Conservation (phyloP, 2,329 filamentous ascomycete species). For the Cordyceps cicadae region DNA sequence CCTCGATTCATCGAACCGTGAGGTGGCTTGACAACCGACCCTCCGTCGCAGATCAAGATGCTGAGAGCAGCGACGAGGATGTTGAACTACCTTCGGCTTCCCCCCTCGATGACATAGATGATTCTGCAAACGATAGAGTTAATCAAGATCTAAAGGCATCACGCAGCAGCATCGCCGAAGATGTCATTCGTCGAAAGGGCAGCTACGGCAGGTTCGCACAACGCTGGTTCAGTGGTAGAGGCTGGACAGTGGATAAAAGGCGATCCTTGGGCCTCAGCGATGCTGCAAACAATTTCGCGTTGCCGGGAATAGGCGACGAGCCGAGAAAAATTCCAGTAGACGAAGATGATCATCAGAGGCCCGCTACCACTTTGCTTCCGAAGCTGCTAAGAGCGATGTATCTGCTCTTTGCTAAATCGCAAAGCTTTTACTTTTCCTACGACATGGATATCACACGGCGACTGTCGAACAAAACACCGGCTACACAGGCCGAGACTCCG, state of each 20-base stretch:
- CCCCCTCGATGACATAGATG: slow-evolving; percentile 38
- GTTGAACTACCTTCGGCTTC: slow-evolving; percentile 24
- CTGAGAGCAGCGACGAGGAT: slow-evolving; percentile 42
- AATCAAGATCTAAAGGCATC: slow-evolving; percentile 26
- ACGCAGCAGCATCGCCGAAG: slow-evolving; percentile 66
- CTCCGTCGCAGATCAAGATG: slow-evolving; percentile 32
- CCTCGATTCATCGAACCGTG: slow-evolving; percentile 58
- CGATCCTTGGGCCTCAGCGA: slow-evolving; percentile 60
- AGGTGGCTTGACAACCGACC: slow-evolving; percentile 30
- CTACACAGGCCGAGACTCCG: slow-evolving; percentile 32
- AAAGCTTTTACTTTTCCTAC: slow-evolving; percentile 92
- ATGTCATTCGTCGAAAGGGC: slow-evolving; percentile 76
- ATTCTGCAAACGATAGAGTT: slow-evolving; percentile 26
- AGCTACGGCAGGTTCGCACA: slow-evolving; percentile 84
- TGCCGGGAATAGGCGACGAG: slow-evolving; percentile 14
- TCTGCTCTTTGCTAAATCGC: slow-evolving; percentile 71
- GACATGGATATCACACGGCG: slow-evolving; percentile 83
- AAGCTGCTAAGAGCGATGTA: slow-evolving; percentile 78
- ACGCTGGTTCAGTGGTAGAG: slow-evolving; percentile 81
- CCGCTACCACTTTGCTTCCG: slow-evolving; percentile 54
- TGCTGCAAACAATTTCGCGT: slow-evolving; percentile 18
- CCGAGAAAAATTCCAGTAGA: slow-evolving; percentile 30
- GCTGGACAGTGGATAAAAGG: slow-evolving; percentile 66
- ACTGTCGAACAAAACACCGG: slow-evolving; percentile 28
- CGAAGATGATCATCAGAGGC: slow-evolving; percentile 24